Base-by-base conservation (phyloP, 169 alveolate genomes). In the Eimeria maxima region DNA sequence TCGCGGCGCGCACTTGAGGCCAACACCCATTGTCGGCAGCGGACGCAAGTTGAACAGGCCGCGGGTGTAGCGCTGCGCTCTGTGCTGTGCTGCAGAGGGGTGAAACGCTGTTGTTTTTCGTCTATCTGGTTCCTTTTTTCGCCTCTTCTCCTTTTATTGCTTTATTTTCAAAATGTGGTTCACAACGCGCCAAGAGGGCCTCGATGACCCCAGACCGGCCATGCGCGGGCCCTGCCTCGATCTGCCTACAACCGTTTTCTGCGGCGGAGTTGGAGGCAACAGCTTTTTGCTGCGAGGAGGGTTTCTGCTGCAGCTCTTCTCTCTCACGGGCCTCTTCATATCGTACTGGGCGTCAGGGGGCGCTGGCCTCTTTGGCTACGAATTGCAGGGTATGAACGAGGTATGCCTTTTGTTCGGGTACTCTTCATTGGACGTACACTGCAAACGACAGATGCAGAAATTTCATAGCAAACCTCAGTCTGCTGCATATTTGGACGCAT, bases 121-220 rank as follows among this genome's bases (percentile, higher is more conserved):
- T 24, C 89, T 80, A 16, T 74, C 1, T 33, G 38, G 38, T 33
- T 33, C 38, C 38, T 29, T 42, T 16, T 33, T 74, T 24, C 53
- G 44, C 55, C 14, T 29, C 38, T 80, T 80, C 50, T 8, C 67
- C 67, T 47, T 24, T 45, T 80, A 80, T 29, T 38, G 27, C 8
- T 20, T 18, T 11, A n/a, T 55, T n/a, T 24, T 71, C 42, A 95
- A 86, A 24, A 98, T 98, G 98, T 98, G 98, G 98, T 97, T 97
- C 92, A 96, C 99, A 22, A 97, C 99, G n/a, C 97, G 99, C 93
- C 98, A 97, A 97, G 99, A 98, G 94, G 98, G 98, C 27, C 97
- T 98, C 57, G 99, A 98, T 93, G 99, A 98, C 95, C 98, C 98
- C 38, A 96, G 97, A 91, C 99, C 97, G 60, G 97, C 98, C 42